Conservation (phyloP, 495 filamentous ascomycete species). For the Aspergillus homomorphus region DNA sequence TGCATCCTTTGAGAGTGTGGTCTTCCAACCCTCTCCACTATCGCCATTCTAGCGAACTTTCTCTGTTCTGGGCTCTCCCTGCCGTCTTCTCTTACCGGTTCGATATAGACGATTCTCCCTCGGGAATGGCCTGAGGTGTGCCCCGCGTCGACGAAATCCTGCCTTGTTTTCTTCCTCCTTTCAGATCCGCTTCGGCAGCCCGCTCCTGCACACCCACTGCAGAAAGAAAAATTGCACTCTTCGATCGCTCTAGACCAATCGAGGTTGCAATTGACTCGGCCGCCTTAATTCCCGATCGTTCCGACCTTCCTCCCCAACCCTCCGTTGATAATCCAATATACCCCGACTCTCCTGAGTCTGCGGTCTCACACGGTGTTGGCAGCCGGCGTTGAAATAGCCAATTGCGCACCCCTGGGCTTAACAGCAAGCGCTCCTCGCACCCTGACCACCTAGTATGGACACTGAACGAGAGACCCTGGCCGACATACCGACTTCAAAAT, state of each 20-base stretch:
- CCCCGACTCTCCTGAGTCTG: slow-evolving; percentile 8
- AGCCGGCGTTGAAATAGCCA: not conserved
- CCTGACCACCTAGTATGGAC: slow-evolving; percentile 13
- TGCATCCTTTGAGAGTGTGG: not conserved
- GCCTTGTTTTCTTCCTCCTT: slow-evolving; percentile 3
- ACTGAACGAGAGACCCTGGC: slow-evolving; percentile 19
- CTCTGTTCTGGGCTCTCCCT: not conserved
- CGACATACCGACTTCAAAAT: slow-evolving; percentile 9
- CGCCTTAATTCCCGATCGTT: slow-evolving; percentile 12
- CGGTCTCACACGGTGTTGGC: slow-evolving; percentile 6
- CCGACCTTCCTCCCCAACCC: slow-evolving; percentile 1
- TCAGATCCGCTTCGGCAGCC: not conserved
- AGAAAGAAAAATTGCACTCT: not conserved
- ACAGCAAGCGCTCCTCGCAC: slow-evolving; percentile 4
- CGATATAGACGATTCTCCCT: slow-evolving; percentile 1
- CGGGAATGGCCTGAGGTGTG: slow-evolving; percentile 19
- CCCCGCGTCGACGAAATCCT: slow-evolving; percentile 19
- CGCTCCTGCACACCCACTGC: slow-evolving; percentile 1
- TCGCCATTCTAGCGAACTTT: too few relatives aligned
- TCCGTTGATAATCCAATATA: slow-evolving; percentile 12
- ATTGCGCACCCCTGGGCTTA: not conserved
- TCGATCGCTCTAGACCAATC: not conserved
- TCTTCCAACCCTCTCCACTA: not conserved
- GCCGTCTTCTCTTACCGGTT: not conserved
- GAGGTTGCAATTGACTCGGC: not conserved